Evolutionary conservation across 495 filamentous ascomycete species (phyloP).

Genomic region (Aspergillus affinis): DNA sequence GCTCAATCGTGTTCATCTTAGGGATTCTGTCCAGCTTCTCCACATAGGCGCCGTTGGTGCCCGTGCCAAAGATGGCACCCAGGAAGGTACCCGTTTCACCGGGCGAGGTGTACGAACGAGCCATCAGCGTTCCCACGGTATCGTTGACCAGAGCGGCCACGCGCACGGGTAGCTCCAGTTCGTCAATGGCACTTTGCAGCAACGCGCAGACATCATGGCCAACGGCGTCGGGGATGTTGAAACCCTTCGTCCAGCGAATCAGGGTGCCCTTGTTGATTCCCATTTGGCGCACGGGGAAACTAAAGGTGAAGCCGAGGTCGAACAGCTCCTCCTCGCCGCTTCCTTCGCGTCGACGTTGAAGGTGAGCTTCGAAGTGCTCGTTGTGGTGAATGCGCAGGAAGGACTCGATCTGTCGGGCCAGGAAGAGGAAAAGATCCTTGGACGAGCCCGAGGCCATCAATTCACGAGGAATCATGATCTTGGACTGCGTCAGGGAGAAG

Average conservation of each 20-base stretch:
- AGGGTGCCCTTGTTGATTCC: slow-evolving; percentile 92
- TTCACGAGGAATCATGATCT: slow-evolving; percentile 84
- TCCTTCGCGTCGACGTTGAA: slow-evolving; percentile 57
- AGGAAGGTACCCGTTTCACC: slow-evolving; percentile 83
- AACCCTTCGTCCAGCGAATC: slow-evolving; percentile 98
- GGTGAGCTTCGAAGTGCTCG: slow-evolving; percentile 78
- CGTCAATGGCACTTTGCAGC: slow-evolving; percentile 88
- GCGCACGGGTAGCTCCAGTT: slow-evolving; percentile 79
- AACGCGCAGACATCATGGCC: slow-evolving; percentile 93
- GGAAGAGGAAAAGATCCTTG: slow-evolving; percentile 86
- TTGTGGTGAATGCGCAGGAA: slow-evolving; percentile 87
- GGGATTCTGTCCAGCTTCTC: slow-evolving; percentile 50
- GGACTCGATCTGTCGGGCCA: slow-evolving; percentile 84
- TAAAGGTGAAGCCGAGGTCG: slow-evolving; percentile 94
- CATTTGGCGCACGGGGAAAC: slow-evolving; percentile 90
- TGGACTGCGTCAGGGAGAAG: slow-evolving; percentile 86
- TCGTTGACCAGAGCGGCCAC: slow-evolving; percentile 97
- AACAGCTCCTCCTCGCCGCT: slow-evolving; percentile 71
- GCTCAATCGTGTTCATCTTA: slow-evolving; percentile 46
- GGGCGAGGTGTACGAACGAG: slow-evolving; percentile 88
- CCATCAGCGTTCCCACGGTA: slow-evolving; percentile 96
- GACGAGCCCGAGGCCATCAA: slow-evolving; percentile 87
- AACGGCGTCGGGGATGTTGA: slow-evolving; percentile 88
- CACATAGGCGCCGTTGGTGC: slow-evolving; percentile 93
- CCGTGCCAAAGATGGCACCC: slow-evolving; percentile 89